Base-by-base conservation (phyloP, 2,329 filamentous ascomycete genomes). In the Ophiocordyceps camponoti-rufipedis region DNA sequence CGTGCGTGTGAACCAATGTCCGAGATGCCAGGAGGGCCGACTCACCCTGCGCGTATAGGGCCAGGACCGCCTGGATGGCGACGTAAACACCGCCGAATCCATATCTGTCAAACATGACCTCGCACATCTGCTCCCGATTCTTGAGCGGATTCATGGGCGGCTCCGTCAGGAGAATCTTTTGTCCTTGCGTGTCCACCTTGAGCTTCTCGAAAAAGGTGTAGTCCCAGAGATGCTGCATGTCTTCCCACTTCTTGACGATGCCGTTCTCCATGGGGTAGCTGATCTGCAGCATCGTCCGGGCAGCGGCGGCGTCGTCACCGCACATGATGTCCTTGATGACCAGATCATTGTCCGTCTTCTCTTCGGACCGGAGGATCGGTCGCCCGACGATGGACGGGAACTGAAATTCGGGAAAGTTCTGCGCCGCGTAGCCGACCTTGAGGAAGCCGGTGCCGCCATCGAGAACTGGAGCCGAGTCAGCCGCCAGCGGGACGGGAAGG, bases 231-330 rank as follows among this genome's bases (percentile, higher is more conserved):
- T 96, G 89, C 70, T 94, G 85, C 91, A 98, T 98, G 65, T 98
- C 91, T 56, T 98, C 91, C 91, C 91, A 98, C 61, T 87, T 88
- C 76, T 95, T 96, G 54, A 98, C 87, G 58, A 98, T 96, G 57
- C 91, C 91, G 63, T 98, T 98, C 66, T 98, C 91, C 91, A 98
- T 98, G 55, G 91, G 91, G 63, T 98, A 98, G 65, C 83, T 94
- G 60, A 98, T 93, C 66, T 98, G 91, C 49, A 98, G 79, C 87
- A 95, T 94, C 50, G 85, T 94, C 58, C 91, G 80, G 53, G 91
- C 89, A 45, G 87, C 87, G 14, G 91, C 88, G 44, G 91, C 91
- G 69, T 98, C 89, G 68, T 98, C 91, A 62, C 91, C 91, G 68
- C 89, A 96, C 91, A 98, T 98, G 62, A 98, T 95, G 69, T 98